Base-by-base conservation (phyloP, 1,284 basidiomycete species). In the Leccinum holopus region DNA sequence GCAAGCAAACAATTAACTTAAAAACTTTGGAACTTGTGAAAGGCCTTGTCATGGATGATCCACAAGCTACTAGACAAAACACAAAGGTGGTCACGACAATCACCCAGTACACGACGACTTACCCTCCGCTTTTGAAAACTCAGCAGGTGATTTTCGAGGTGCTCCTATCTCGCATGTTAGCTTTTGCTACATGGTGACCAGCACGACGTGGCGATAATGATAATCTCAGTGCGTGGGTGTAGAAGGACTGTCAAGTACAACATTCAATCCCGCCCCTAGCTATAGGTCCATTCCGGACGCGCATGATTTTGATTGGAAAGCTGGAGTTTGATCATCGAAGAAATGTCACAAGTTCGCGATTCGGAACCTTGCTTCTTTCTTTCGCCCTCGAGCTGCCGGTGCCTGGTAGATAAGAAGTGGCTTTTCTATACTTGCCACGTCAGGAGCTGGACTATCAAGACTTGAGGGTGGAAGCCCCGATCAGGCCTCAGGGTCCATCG, bases 151-250 rank as follows among this genome's bases (percentile, higher is more conserved):
- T 51, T n/a, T n/a, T 61, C 25, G 41, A 47, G n/a, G 41, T 18
- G 3, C 55, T n/a, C 44, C 28, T 11, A 3, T 52, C 39, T 56
- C 55, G 44, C 35, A 55, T 32, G 52, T 21, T 11, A 25, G 5
- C 18, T 44, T 54, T 55, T 25, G 18, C 62, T 55, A 37, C 37
- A 58, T 61, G 58, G 44, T 47, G 28, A 39, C 55, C 53, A 57
- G 44, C 41, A 58, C 35, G 54, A 58, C 49, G 21, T 5, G 55
- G 49, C 32, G 57, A 59, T 60, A 51, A 58, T 53, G 57, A 59
- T 60, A 53, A 58, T 53, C 61, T 58, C 49, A 14, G 39, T 55
- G 57, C 25, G 49, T n/a, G 63, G 58, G 30, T 35, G 61, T 65
- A 49, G 58, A 69, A 58, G 51, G 39, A 28, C 6, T 32, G 41